phyloP scores from a whole-genome alignment of 2,329 filamentous ascomycete species.

The Colletotrichum agaves region DNA sequence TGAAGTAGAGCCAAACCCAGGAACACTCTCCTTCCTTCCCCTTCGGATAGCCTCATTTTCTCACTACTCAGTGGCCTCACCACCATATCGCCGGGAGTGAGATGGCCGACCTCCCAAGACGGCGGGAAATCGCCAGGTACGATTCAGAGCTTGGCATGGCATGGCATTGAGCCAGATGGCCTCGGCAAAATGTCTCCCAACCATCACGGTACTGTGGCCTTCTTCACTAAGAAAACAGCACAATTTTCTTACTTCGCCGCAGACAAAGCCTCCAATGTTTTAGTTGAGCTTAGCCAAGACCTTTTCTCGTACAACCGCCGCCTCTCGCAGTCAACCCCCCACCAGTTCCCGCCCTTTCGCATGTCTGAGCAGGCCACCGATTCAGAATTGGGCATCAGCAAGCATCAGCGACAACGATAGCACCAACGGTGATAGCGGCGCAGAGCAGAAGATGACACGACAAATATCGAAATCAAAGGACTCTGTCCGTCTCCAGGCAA shows the following conservation, averaged over 20 bases:
- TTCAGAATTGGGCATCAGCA: not conserved
- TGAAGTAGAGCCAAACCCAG: not conserved
- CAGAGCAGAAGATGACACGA: not conserved
- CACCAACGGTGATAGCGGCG: not conserved
- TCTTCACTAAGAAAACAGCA: slow-evolving; percentile 18
- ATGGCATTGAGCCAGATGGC: slow-evolving; percentile 17
- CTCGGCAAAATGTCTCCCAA: slow-evolving; percentile 13
- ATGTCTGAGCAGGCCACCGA: slow-evolving; percentile 6
- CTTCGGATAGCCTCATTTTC: not conserved
- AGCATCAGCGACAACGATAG: not conserved
- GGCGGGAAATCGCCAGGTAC: slow-evolving; percentile 13
- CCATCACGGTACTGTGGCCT: slow-evolving; percentile 27
- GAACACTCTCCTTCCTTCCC: not conserved
- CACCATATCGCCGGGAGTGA: slow-evolving; percentile 6
- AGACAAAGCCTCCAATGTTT: not conserved
- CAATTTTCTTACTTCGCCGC: not conserved
- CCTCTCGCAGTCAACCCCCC: not conserved
- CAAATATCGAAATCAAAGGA: slow-evolving; percentile 1
- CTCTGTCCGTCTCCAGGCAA: not conserved
- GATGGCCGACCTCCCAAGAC: not conserved
- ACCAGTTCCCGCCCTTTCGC: not conserved
- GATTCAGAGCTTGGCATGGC: slow-evolving; percentile 19
- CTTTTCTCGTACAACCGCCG: slow-evolving; percentile 6
- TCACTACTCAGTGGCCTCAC: slow-evolving; percentile 13
- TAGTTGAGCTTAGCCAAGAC: not conserved